Evolutionary conservation across 805 yeast species (phyloP).

Genomic region (Starmerella sirachaensis): DNA sequence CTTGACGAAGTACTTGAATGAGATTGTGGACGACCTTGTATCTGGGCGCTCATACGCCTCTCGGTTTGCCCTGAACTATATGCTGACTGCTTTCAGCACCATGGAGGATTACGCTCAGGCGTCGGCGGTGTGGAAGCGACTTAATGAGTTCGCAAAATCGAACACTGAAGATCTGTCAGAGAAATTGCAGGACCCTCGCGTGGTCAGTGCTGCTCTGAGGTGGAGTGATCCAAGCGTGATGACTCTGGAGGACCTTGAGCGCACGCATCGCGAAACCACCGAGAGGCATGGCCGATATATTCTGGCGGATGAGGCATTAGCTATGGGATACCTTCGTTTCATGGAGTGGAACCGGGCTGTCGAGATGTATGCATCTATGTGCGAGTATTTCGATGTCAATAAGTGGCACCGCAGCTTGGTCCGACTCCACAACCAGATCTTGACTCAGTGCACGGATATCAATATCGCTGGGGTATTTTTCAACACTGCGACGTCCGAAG

Average conservation of each 20-base stretch:
- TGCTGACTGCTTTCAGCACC: conserved; percentile 22
- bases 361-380: conserved; percentile 19
- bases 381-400: conserved; percentile 12
- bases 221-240: conserved; percentile 20
- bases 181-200: conserved; percentile 19
- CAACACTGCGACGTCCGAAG: conserved; percentile 15
- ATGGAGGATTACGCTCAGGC: conserved; percentile 18
- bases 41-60: conserved; percentile 18
- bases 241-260: conserved; percentile 20
- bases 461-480: conserved; percentile 18
- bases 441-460: conserved; percentile 18
- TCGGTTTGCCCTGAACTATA: conserved; percentile 19
- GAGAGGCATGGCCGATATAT: conserved; percentile 18
- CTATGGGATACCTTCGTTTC: conserved; percentile 17
- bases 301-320: conserved; percentile 22
- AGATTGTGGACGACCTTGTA: conserved; percentile 19
- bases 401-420: conserved; percentile 14
- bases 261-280: conserved; percentile 17
- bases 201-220: conserved; percentile 21
- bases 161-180: conserved; percentile 4
- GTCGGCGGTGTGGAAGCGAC: conserved; percentile 19
- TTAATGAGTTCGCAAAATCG: conserved; percentile 3
- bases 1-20: conserved; percentile 17
- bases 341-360: conserved; percentile 18
- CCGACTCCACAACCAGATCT: conserved; percentile 22